Base-by-base conservation (phyloP, 495 filamentous ascomycete species). In the Tuber umbilicatum region DNA sequence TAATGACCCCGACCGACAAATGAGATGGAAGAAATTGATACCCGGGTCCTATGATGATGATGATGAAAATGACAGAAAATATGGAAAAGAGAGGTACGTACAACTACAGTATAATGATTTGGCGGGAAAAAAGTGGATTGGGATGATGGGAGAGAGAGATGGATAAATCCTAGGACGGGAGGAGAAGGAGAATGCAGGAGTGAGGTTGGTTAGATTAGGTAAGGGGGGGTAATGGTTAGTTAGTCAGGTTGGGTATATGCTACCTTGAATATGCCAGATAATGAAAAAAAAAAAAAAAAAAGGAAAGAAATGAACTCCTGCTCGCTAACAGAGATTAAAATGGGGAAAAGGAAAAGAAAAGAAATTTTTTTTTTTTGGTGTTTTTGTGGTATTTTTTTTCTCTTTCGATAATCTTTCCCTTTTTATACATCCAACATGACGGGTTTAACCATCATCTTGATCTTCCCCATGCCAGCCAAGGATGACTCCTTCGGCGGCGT, bases 351-450 rank as follows among this genome's bases (percentile, higher is more conserved):
- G 81, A 76, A 80, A 78, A 74, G 68, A 79, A 83, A 82, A 80
- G 77, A 75, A 76, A 80, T 72, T 76, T 79, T 70, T 76, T 76
- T 75, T 67, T 76, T 72, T 76, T 73, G 77, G 73, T 75, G n/a
- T 64, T 64, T 64, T 17, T 64, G 70, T 75, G 81, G 73, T 76
- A 80, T 83, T 64, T 64, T 31, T 27, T 45, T 21, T 47, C 19
- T 50, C 16, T 27, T 35, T 64, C 35, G 55, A 35, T 35, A 64
- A 35, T 64, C 55, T 64, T 64, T 64, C 55, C 27, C 27, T 82
- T 40, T 83, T 84, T 85, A 83, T 85, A 79, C 79, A 81, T 80
- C 77, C 80, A 85, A 79, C 81, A 84, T 84, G 70, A 64, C 72
- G 19, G 75, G 69, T 79, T 72, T 75, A 67, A 76, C 75, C 73